phyloP scores from a whole-genome alignment of 495 filamentous ascomycete genomes.

The Penicillium lagena region DNA sequence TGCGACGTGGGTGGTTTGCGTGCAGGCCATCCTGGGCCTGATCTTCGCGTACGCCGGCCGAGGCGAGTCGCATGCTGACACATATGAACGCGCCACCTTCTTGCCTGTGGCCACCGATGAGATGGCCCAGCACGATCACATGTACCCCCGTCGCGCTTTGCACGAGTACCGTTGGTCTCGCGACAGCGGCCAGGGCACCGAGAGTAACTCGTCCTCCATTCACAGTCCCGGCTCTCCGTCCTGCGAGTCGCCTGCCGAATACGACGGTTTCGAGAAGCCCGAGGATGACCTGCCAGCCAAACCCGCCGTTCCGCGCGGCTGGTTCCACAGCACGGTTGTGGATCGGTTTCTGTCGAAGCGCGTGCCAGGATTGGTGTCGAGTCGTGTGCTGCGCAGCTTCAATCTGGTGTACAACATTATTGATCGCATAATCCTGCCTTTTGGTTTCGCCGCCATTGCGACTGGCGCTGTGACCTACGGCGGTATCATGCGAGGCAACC shows the following conservation, averaged over 20 bases:
- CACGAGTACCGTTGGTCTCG: slow-evolving; percentile 62
- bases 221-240: slow-evolving; percentile 56
- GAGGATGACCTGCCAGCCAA: slow-evolving; percentile 40
- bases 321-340: slow-evolving; percentile 37
- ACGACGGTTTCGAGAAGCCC: slow-evolving; percentile 44
- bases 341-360: slow-evolving; percentile 40
- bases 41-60: slow-evolving; percentile 46
- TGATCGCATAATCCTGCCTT: slow-evolving; percentile 55
- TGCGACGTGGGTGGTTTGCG: slow-evolving; percentile 61
- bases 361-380: slow-evolving; percentile 54
- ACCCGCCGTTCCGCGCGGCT: slow-evolving; percentile 28
- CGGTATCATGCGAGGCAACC: slow-evolving; percentile 57
- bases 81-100: slow-evolving; percentile 45
- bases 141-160: slow-evolving; percentile 32
- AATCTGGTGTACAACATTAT: slow-evolving; percentile 53
- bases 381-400: slow-evolving; percentile 51
- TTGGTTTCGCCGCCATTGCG: slow-evolving; percentile 58
- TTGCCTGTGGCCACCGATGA: slow-evolving; percentile 53
- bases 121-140: slow-evolving; percentile 52
- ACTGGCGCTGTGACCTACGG: slow-evolving; percentile 63
- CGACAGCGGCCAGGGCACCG: slow-evolving; percentile 87
- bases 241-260: slow-evolving; percentile 47
- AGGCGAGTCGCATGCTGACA: slow-evolving; percentile 14
- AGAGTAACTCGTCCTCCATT: slow-evolving; percentile 61
- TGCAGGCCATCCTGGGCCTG: slow-evolving; percentile 64